These are phyloP conservation scores for Craspedostauros australis DNA, from an alignment of 108 stramenopile species.

Conservation along the genomic window DNA sequence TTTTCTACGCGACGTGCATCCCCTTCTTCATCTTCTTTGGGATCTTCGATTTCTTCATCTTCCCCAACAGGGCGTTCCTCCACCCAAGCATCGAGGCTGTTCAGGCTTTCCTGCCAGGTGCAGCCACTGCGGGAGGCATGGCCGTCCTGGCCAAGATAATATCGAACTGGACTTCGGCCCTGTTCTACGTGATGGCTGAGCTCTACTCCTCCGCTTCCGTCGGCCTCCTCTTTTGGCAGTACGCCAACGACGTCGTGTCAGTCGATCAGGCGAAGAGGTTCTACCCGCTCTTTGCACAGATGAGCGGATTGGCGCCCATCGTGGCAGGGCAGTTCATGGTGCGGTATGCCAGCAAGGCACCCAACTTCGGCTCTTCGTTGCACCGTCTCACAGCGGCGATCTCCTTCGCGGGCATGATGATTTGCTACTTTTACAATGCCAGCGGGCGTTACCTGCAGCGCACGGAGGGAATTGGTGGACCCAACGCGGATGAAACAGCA, in stretches of 20 bases:
- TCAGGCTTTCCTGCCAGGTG: constrained; percentile 32
- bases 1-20: constrained; percentile 87
- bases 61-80: constrained; percentile 58
- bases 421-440: constrained; percentile 74
- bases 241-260: constrained; percentile 91
- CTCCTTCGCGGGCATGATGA: constrained; percentile 72
- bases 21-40: constrained; percentile 93
- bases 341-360: constrained; percentile 67
- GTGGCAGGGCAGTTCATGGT: constrained; percentile 86
- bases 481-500: background rate
- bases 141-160: constrained; percentile 75
- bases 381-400: constrained; percentile 70
- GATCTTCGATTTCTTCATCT: constrained; percentile 80
- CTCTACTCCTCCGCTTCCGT: constrained; percentile 91
- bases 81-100: constrained; percentile 77
- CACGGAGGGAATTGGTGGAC: constrained; percentile 14
- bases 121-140: constrained; percentile 45
- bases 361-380: constrained; percentile 67
- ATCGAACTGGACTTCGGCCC: constrained; percentile 88
- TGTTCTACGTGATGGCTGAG: constrained; percentile 91
- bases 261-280: constrained; percentile 90
- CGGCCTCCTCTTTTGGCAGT: constrained; percentile 98
- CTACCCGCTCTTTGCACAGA: constrained; percentile 94
- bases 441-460: constrained; percentile 52
- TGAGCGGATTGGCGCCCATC: constrained; percentile 89